Conservation (phyloP, 2,329 filamentous ascomycete genomes). For the Fusarium sp. region DNA sequence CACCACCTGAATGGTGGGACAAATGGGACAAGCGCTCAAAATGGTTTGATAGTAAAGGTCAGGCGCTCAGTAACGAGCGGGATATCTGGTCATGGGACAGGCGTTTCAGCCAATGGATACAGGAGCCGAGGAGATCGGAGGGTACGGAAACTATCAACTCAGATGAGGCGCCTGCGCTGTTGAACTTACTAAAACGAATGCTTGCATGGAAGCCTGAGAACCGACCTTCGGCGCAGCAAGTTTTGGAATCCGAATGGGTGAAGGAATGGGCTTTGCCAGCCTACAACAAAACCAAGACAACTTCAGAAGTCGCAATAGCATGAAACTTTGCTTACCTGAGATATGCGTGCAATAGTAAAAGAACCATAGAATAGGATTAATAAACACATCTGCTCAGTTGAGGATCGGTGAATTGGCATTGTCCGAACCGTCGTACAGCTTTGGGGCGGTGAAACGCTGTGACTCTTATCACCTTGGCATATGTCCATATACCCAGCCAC, state of each 20-base stretch:
- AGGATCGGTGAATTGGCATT: not conserved
- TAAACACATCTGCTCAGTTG: not conserved
- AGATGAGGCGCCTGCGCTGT: slow-evolving; percentile 1
- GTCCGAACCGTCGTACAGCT: not conserved
- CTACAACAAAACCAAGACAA: not conserved
- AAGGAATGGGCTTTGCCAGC: slow-evolving; percentile 29
- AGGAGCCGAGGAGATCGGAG: not conserved
- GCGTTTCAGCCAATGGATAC: slow-evolving; percentile 12
- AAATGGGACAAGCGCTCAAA: slow-evolving; percentile 30
- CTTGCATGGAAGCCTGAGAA: slow-evolving; percentile 14
- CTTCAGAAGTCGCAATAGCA: not conserved
- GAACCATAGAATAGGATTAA: not conserved
- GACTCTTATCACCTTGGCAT: not conserved
- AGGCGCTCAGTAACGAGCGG: slow-evolving; percentile 1
- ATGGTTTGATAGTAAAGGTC: slow-evolving; percentile 33
- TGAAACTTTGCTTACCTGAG: not conserved
- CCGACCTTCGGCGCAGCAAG: not conserved
- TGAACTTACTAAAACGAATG: slow-evolving; percentile 16
- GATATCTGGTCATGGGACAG: slow-evolving; percentile 14
- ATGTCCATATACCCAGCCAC: not conserved
- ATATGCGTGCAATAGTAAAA: not conserved
- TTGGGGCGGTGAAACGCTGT: not conserved
- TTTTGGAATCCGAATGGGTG: slow-evolving; percentile 25
- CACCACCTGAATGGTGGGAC: slow-evolving; percentile 36
- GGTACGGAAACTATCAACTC: not conserved